These are phyloP conservation scores for Boletus tylopilopsis DNA, from an alignment of 768 basidiomycete species.

Conservation along the genomic window DNA sequence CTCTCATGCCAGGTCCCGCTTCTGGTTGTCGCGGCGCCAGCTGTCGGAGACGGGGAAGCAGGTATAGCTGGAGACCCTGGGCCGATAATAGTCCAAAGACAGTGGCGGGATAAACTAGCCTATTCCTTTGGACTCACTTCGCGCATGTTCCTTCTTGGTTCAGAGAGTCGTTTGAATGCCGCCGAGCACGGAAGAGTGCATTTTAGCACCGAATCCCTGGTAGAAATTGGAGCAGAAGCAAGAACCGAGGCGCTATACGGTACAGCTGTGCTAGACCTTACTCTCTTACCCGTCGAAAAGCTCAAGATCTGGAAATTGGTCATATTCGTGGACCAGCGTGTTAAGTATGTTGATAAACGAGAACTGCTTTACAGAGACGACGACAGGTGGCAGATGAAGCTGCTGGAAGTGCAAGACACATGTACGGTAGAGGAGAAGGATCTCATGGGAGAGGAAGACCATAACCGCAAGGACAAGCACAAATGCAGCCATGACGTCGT, in stretches of 20 bases:
- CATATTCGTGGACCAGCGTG: slow-evolving; percentile 62
- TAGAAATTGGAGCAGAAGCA: slow-evolving; percentile 1
- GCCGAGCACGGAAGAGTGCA: neutral
- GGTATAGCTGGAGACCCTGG: slow-evolving; percentile 48
- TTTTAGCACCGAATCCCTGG: neutral
- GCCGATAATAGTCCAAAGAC: slow-evolving; percentile 77
- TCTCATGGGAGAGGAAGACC: slow-evolving; percentile 1
- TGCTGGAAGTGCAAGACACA: slow-evolving; percentile 21
- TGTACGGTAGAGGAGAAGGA: slow-evolving; percentile 13
- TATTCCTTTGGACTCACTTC: slow-evolving; percentile 78
- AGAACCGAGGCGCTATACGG: slow-evolving; percentile 35
- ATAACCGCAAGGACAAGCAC: slow-evolving; percentile 12
- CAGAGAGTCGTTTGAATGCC: slow-evolving; percentile 7
- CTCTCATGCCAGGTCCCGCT: slow-evolving; percentile 70
- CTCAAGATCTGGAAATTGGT: slow-evolving; percentile 76
- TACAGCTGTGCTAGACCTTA: slow-evolving; percentile 70
- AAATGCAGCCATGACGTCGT: neutral
- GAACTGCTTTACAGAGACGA: neutral
- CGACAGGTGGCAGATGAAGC: slow-evolving; percentile 4
- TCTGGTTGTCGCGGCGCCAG: slow-evolving; percentile 67
- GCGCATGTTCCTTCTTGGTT: slow-evolving; percentile 81
- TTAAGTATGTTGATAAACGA: slow-evolving; percentile 9
- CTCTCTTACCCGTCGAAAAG: slow-evolving; percentile 83
- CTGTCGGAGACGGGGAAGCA: slow-evolving; percentile 76
- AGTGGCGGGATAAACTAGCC: slow-evolving; percentile 88